phyloP scores from a whole-genome alignment of 768 basidiomycete species.

The Phlegmacium glaucopus region DNA sequence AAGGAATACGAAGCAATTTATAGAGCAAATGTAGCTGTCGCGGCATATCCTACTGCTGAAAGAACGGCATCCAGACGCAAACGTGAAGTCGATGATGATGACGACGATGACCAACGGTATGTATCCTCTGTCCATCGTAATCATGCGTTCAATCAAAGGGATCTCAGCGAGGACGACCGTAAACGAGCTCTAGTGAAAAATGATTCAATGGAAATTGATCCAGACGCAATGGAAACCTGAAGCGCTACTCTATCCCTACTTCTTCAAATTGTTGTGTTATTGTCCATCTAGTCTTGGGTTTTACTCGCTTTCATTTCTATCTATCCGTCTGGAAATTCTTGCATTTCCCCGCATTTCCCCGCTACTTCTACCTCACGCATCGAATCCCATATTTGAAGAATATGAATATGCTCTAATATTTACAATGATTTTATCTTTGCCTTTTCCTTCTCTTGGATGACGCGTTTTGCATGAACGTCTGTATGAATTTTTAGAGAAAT shows the following conservation, averaged over 20 bases:
- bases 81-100: constrained; percentile 72
- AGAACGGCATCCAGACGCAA: constrained; percentile 57
- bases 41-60: constrained; percentile 48
- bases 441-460: constrained; percentile 80
- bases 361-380: no score
- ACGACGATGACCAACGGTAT: constrained; percentile 37
- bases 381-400: constrained; percentile 3
- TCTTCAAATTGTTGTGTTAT: not conserved
- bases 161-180: constrained; percentile 35
- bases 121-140: constrained; percentile 2
- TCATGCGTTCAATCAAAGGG: constrained; percentile 1
- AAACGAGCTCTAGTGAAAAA: constrained; percentile 42
- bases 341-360: not conserved
- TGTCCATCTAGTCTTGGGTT: constrained; percentile 4
- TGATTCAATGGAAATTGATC: constrained; percentile 32
- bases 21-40: constrained; percentile 69
- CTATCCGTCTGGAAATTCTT: constrained; percentile 3
- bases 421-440: constrained; percentile 78
- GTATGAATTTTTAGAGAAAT: not conserved
- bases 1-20: constrained; percentile 96
- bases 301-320: constrained; percentile 1
- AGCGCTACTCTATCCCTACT: constrained; percentile 3
- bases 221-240: constrained; percentile 50
- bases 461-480: constrained; percentile 81
- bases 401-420: constrained; percentile 22